phyloP scores from a whole-genome alignment of 805 yeast genomes.

The Saturnispora halmiae region DNA sequence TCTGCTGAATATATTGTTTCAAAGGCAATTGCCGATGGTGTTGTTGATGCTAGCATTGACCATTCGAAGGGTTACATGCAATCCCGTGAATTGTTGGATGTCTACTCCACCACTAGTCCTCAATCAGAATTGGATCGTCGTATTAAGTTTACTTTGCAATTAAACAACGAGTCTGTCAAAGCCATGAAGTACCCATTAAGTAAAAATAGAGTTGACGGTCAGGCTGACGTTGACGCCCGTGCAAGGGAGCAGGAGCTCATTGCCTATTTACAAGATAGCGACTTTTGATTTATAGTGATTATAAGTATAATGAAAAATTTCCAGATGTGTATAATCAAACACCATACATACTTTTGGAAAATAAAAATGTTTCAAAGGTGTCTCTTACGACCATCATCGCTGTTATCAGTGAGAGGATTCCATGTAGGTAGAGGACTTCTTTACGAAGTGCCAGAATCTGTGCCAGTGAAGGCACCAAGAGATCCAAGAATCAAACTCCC shows the following conservation, averaged over 20 bases:
- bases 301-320: neutral
- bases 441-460: slow-evolving; percentile 15
- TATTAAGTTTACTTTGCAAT: slow-evolving; percentile 80
- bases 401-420: neutral
- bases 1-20: slow-evolving; percentile 95
- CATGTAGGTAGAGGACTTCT: neutral
- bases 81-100: slow-evolving; percentile 75
- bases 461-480: slow-evolving; percentile 11
- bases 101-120: slow-evolving; percentile 82
- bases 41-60: slow-evolving; percentile 87
- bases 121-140: slow-evolving; percentile 86
- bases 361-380: neutral
- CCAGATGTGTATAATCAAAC: too few species aligned
- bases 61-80: slow-evolving; percentile 89
- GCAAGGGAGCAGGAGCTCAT: slow-evolving; percentile 41
- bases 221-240: slow-evolving; percentile 44
- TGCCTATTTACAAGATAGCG: slow-evolving; percentile 41
- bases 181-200: slow-evolving; percentile 87
- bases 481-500: slow-evolving; percentile 19
- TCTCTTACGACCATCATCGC: neutral
- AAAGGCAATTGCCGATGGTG: slow-evolving; percentile 94
- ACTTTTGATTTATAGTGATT: slow-evolving; percentile 20
- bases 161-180: slow-evolving; percentile 87
- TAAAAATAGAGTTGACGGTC: slow-evolving; percentile 40
- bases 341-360: neutral